Percentiles rank a stretch among this genome's conserved stretches.
Conservation (phyloP, 768 basidiomycete species). For the Collybiopsis confluens region DNA sequence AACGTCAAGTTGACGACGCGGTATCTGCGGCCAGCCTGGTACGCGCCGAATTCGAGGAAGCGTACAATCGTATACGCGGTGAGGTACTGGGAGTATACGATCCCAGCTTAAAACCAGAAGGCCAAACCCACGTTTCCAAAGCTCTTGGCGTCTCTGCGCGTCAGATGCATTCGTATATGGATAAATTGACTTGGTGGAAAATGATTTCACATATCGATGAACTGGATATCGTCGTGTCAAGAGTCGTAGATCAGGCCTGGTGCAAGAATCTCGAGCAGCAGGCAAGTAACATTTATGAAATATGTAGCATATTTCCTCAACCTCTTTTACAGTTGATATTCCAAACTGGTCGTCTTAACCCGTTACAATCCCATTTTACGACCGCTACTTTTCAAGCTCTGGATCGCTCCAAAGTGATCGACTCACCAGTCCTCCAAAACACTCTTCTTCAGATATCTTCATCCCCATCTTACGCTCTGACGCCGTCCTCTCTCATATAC, state of each 20-base stretch:
- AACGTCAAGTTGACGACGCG: constrained; percentile 31
- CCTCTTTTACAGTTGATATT: constrained; percentile 58
- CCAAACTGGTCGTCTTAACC: constrained; percentile 56
- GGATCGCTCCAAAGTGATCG: constrained; percentile 30
- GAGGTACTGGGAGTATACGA: constrained; percentile 32
- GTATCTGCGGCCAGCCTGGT: constrained; percentile 31
- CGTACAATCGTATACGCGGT: constrained; percentile 27
- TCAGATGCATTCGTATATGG: constrained; percentile 35
- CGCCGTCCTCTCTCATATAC: constrained; percentile 38
- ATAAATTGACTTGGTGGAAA: constrained; percentile 43
- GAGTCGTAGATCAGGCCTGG: constrained; percentile 36
- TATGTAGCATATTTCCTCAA: too few relatives aligned
- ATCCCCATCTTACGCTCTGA: constrained; percentile 42
- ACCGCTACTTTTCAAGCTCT: constrained; percentile 37
- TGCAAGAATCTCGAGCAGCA: constrained; percentile 47
- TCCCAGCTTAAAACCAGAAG: constrained; percentile 1
- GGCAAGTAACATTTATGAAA: constrained; percentile 26
- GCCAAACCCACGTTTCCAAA: constrained; percentile 23
- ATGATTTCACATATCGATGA: constrained; percentile 44
- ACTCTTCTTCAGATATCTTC: constrained; percentile 46
- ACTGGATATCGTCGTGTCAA: constrained; percentile 31
- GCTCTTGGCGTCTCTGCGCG: constrained; percentile 34
- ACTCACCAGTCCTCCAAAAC: constrained; percentile 58
- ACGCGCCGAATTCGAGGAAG: constrained; percentile 32
- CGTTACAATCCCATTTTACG: constrained; percentile 40